Conservation (phyloP, 441 rosid genomes). For the Rhodomyrtus psidioides region DNA sequence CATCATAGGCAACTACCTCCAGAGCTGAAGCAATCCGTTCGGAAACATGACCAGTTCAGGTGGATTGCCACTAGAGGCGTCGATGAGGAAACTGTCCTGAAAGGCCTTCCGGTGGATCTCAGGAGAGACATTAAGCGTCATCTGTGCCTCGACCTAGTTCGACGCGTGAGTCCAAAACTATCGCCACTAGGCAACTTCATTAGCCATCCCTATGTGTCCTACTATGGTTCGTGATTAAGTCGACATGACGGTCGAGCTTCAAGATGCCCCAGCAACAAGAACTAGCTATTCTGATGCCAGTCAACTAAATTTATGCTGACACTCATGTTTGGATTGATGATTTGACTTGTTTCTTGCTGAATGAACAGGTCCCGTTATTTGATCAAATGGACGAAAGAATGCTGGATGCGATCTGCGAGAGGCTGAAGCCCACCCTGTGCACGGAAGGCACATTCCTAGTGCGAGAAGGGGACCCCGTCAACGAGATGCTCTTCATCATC, state of each 20-base stretch:
- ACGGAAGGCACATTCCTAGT: conserved; percentile 49
- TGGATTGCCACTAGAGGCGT: conserved; percentile 94
- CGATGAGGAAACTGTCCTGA: conserved; percentile 66
- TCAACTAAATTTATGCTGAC: not conserved
- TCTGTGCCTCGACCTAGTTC: conserved; percentile 79
- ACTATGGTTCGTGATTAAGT: not conserved
- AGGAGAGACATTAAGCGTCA: conserved; percentile 85
- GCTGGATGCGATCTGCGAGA: conserved; percentile 65
- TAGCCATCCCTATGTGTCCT: not conserved
- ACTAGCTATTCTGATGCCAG: not conserved
- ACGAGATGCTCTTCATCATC: conserved; percentile 59
- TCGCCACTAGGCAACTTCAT: not conserved
- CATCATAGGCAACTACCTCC: conserved; percentile 76
- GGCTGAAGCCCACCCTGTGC: conserved; percentile 51
- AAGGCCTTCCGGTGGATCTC: conserved; percentile 77
- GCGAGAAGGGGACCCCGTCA: conserved; percentile 66
- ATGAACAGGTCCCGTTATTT: conserved; percentile 53
- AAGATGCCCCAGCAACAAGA: not conserved
- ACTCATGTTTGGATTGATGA: not conserved
- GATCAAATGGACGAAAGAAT: conserved; percentile 67
- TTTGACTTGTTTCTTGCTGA: not conserved
- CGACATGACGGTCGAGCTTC: not conserved
- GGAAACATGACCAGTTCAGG: conserved; percentile 75
- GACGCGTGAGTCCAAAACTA: conserved; percentile 41
- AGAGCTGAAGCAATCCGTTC: conserved; percentile 49